phyloP scores from a whole-genome alignment of 2,329 filamentous ascomycete species.

The Ceratocystis colombiana region DNA sequence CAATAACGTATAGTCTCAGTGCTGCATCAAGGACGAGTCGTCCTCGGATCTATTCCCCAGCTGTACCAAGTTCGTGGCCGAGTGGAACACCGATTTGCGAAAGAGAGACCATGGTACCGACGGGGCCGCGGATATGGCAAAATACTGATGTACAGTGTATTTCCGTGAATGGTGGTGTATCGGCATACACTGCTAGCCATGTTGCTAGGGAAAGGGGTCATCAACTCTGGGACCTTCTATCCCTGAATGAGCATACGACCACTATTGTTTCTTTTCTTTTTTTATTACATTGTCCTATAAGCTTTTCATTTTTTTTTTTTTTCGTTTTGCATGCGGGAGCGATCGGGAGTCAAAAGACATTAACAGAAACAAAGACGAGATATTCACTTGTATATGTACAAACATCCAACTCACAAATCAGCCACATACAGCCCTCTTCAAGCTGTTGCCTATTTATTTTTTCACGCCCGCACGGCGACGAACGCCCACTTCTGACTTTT shows the following conservation, averaged over 20 bases:
- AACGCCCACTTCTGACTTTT: slow-evolving; percentile 18
- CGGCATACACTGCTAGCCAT: not conserved
- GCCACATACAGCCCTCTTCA: not conserved
- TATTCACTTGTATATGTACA: not conserved
- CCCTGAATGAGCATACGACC: too few species aligned
- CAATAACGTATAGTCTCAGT: not conserved
- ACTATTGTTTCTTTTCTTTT: too few species aligned
- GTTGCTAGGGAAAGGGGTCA: too few species aligned
- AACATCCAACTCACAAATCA: not conserved
- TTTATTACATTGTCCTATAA: too few species aligned
- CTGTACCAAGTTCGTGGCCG: slow-evolving; percentile 14
- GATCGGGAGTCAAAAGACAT: too few species aligned
- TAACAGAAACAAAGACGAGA: too few species aligned
- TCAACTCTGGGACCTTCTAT: too few species aligned
- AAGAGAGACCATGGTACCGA: not conserved
- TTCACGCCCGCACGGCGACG: slow-evolving; percentile 20
- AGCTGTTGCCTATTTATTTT: slow-evolving; percentile 16
- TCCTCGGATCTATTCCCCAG: slow-evolving; percentile 13
- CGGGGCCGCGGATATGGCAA: not conserved
- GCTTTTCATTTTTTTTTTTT: too few species aligned
- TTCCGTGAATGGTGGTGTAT: not conserved
- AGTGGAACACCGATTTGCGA: not conserved
- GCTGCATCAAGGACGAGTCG: slow-evolving; percentile 4
- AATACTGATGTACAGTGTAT: too few species aligned
- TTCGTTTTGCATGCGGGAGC: too few species aligned